Evolutionary conservation across 1,139 yeast species (phyloP), one percentile per base, ranked within the genome.

Genomic region (Hyphopichia buzzinii): DNA sequence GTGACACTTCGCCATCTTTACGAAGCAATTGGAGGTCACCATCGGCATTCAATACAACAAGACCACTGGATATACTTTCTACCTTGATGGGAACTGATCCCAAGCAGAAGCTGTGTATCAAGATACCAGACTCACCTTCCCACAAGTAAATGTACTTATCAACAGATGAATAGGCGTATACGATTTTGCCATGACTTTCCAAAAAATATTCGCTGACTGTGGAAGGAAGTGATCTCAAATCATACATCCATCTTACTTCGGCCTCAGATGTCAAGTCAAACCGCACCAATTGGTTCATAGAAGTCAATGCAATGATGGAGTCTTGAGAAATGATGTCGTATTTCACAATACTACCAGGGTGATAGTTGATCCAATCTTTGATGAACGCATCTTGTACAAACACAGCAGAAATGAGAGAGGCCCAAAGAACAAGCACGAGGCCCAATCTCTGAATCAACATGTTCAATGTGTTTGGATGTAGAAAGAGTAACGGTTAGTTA

Each of bases 301-400:
- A 40, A n/a, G 66, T 55, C 8, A 55, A 44, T 2, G 62, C 73
- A 26, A 67, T 41, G 27, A 64, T 40, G 12, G 50, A 42, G 14
- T 47, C 48, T 25, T 44, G 44, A 30, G 47, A 48, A 23, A 52
- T 27, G n/a, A 55, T 38, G 8, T 47, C 46, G 26, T 42, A 43
- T 12, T 37, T 34, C 16, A 32, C 34, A 27, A 55, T 35, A 3
- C 42, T 40, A 14, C 55, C 52, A 29, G 50, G 41, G 32, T 46
- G 46, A 36, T 59, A 55, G 25, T 50, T 52, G 33, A 62, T 43
- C 49, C 62, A 57, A 42, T 69, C 72, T 41, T 55, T 58, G 13
- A 55, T 55, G 46, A 67, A 67, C 4, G 74, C 74, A 38, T 64
- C 65, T 28, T 66, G 69, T 8, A 64, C 38, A 31, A 58, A 47